phyloP scores from a whole-genome alignment of 1,139 yeast genomes.

The Tardiomyces depauwii region DNA sequence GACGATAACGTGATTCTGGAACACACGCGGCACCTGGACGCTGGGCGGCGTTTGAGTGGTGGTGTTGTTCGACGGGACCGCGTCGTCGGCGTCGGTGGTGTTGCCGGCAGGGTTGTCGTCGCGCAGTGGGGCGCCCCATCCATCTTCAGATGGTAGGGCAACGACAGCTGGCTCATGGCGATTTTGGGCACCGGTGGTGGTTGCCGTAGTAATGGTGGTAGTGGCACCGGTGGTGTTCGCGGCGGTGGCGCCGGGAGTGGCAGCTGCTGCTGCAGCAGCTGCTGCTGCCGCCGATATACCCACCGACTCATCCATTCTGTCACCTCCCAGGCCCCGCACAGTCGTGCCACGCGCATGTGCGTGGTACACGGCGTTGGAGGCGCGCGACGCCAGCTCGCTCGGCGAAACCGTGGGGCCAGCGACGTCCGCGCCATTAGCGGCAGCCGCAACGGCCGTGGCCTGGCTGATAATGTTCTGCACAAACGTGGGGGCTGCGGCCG shows the following conservation, averaged over 20 bases:
- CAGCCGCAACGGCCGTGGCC: neutral
- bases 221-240: neutral
- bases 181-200: neutral
- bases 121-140: neutral
- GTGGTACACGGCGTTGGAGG: neutral
- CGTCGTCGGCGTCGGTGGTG: neutral
- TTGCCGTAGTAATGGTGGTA: neutral
- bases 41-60: neutral
- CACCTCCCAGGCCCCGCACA: neutral
- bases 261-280: neutral
- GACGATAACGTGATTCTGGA: conserved; percentile 63
- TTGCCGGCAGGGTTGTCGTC: neutral
- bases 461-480: neutral
- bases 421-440: neutral
- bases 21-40: conserved; percentile 31
- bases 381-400: neutral
- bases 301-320: neutral
- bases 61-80: neutral
- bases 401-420: neutral
- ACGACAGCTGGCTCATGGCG: neutral
- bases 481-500: neutral
- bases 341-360: neutral
- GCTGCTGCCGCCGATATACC: neutral
- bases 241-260: neutral
- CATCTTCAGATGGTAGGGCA: neutral